These are phyloP conservation scores for Ustilago bromivora DNA, from an alignment of 1,284 basidiomycete genomes.

Conservation along the genomic window DNA sequence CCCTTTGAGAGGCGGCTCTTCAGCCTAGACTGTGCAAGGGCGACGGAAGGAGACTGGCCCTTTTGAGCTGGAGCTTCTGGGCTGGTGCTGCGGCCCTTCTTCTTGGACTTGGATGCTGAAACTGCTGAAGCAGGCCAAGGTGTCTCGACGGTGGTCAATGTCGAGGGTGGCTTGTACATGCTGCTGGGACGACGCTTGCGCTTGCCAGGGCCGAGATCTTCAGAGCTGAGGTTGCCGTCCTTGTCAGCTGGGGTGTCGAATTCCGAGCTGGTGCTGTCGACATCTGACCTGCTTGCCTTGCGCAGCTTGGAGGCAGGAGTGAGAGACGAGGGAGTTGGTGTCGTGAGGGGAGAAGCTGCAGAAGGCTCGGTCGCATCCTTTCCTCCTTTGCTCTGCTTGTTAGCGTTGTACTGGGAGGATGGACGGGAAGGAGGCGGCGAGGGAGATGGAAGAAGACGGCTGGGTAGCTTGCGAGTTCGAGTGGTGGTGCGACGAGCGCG, in stretches of 20 bases:
- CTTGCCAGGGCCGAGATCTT: constrained; percentile 49
- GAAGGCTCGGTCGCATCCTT: constrained; percentile 21
- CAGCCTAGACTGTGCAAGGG: constrained; percentile 25
- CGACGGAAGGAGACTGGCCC: constrained; percentile 12
- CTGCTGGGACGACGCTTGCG: constrained; percentile 59
- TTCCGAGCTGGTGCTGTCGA: constrained; percentile 15
- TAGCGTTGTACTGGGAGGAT: constrained; percentile 32
- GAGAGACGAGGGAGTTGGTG: constrained; percentile 9
- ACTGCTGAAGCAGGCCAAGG: constrained; percentile 19
- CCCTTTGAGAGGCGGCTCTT: constrained; percentile 31
- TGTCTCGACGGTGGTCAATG: constrained; percentile 49
- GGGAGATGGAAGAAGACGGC: constrained; percentile 50
- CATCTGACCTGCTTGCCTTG: constrained; percentile 22
- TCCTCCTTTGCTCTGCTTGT: constrained; percentile 32
- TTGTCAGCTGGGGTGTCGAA: constrained; percentile 22
- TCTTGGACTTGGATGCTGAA: constrained; percentile 33
- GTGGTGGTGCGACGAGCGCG: constrained; percentile 51
- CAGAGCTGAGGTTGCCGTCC: constrained; percentile 19
- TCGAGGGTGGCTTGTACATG: constrained; percentile 61
- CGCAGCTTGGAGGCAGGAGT: constrained; percentile 15
- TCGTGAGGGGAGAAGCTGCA: constrained; percentile 4
- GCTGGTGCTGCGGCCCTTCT: constrained; percentile 45
- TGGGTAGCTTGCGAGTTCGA: constrained; percentile 49
- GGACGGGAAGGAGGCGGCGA: constrained; percentile 49
- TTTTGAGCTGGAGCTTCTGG: constrained; percentile 32